phyloP scores from a whole-genome alignment of 2,329 filamentous ascomycete genomes.

The Arachnomyces sp. region DNA sequence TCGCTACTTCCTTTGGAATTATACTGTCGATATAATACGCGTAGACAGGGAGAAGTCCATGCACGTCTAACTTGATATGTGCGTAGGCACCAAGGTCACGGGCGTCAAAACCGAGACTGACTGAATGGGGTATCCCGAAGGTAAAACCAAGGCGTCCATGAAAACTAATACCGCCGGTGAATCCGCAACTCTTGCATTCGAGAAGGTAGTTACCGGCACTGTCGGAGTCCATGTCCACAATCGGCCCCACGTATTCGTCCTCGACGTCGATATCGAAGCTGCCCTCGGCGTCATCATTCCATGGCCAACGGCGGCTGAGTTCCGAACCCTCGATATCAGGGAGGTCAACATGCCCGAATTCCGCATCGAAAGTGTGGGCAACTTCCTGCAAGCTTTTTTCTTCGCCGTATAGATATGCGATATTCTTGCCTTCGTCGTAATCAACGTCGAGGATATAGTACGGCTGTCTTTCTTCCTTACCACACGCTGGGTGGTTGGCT shows the following conservation, averaged over 20 bases:
- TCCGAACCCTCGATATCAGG: background rate
- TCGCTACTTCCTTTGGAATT: no score
- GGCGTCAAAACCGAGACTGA: no score
- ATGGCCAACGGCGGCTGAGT: no score
- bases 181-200: constrained; percentile 1
- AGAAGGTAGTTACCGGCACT: background rate
- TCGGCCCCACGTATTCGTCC: background rate
- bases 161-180: background rate
- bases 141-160: no score
- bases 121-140: no score
- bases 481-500: constrained; percentile 5
- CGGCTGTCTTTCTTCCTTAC: constrained; percentile 1
- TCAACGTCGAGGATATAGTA: constrained; percentile 4
- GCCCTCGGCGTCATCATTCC: background rate
- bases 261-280: background rate
- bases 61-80: no score
- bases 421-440: constrained; percentile 4
- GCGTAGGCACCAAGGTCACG: no score
- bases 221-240: background rate
- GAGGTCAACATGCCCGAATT: background rate
- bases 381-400: constrained; percentile 5
- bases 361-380: constrained; percentile 5
- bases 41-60: no score
- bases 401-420: constrained; percentile 4
- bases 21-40: no score